These are phyloP conservation scores for bread wheat (Triticum aestivum) DNA, from an alignment of 176 grass and related monocot species.

Conservation along the genomic window DNA sequence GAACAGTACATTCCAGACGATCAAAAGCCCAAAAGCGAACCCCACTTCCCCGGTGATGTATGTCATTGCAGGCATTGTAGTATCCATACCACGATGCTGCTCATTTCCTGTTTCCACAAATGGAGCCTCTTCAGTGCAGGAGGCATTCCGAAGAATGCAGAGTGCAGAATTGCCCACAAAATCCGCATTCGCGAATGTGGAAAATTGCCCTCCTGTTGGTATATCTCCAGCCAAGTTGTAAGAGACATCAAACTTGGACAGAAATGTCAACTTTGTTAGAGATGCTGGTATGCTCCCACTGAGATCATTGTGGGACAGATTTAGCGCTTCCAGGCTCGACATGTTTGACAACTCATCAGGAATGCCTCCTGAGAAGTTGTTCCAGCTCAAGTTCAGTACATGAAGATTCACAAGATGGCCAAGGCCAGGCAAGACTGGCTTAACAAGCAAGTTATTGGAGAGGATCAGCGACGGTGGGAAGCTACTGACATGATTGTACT, in stretches of 20 bases:
- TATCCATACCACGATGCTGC: neutral
- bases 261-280: slow-evolving; percentile 65
- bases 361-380: slow-evolving; percentile 66
- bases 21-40: neutral
- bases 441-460: slow-evolving; percentile 55
- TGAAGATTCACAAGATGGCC: slow-evolving; percentile 39
- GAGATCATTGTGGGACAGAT: slow-evolving; percentile 62
- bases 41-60: neutral
- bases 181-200: slow-evolving; percentile 27
- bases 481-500: slow-evolving; percentile 81
- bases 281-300: slow-evolving; percentile 64
- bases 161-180: slow-evolving; percentile 44
- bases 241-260: slow-evolving; percentile 68
- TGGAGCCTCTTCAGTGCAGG: neutral
- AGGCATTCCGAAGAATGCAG: neutral
- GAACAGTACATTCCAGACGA: neutral
- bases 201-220: slow-evolving; percentile 82
- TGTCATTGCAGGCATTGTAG: neutral
- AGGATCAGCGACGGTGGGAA: slow-evolving; percentile 73
- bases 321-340: slow-evolving; percentile 57
- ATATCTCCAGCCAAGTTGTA: slow-evolving; percentile 58
- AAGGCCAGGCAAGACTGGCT: slow-evolving; percentile 47
- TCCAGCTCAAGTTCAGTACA: slow-evolving; percentile 55
- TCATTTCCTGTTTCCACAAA: neutral
- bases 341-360: slow-evolving; percentile 71